Conservation (phyloP, 1,284 basidiomycete genomes). For the Ceratobasidium theobromae region DNA sequence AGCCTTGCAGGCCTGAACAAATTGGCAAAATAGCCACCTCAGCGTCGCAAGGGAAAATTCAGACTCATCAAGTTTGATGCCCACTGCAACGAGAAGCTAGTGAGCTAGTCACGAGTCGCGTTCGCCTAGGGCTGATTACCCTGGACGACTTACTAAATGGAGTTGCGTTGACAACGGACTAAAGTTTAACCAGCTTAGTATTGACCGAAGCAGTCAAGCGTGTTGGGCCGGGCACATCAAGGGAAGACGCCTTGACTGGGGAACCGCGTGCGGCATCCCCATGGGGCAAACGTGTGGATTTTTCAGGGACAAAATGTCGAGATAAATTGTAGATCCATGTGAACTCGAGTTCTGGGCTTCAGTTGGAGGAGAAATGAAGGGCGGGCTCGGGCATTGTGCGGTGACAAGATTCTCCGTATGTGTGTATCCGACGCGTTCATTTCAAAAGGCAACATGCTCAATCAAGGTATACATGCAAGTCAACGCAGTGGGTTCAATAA, state of each 20-base stretch:
- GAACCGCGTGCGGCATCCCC: not conserved
- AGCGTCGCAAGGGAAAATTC: not conserved
- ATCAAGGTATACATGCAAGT: not conserved
- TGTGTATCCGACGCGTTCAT: no score
- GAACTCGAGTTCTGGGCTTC: no score
- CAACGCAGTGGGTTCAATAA: not conserved
- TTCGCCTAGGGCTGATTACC: not conserved
- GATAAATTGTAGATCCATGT: no score
- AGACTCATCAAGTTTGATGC: not conserved
- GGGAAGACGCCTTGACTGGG: not conserved
- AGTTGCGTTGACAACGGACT: not conserved
- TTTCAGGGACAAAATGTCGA: no score
- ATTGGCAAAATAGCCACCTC: constrained; percentile 3
- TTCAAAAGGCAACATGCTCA: not conserved
- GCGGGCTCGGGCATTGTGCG: not conserved
- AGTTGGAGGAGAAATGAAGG: not conserved
- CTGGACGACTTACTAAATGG: not conserved
- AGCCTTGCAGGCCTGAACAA: no score
- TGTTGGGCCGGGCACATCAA: no score
- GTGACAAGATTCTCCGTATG: no score
- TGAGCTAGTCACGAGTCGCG: not conserved
- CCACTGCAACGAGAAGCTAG: not conserved
- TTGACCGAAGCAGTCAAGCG: not conserved
- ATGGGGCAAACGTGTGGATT: no score
- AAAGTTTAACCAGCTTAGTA: not conserved